Percentiles rank a stretch among this genome's conserved stretches.
phyloP scores from a whole-genome alignment of 1,284 basidiomycete species.

The Entoloma clypeatum region DNA sequence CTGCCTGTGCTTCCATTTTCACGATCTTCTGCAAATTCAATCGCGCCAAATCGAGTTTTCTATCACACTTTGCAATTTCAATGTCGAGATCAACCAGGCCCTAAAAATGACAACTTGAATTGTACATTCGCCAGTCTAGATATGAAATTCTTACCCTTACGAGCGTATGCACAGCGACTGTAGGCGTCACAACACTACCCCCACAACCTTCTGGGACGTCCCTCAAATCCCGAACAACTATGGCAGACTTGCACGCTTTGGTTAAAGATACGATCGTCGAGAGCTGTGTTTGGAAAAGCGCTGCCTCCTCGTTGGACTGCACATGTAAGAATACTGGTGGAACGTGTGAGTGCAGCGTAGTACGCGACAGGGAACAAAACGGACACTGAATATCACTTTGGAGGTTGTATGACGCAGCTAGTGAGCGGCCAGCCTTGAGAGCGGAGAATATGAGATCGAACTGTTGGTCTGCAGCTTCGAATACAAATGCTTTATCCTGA shows the following conservation, averaged over 20 bases:
- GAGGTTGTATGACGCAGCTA: constrained; percentile 90
- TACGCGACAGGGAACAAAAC: constrained; percentile 20
- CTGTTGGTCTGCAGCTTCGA: constrained; percentile 72
- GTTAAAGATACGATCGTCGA: constrained; percentile 80
- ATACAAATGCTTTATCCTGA: constrained; percentile 64
- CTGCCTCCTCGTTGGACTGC: constrained; percentile 58
- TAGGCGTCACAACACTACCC: constrained; percentile 73
- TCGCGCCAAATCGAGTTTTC: constrained; percentile 74
- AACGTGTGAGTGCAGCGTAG: constrained; percentile 3
- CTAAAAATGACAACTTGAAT: constrained; percentile 33
- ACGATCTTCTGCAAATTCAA: constrained; percentile 72
- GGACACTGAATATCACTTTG: constrained; percentile 83
- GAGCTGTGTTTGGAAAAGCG: constrained; percentile 68
- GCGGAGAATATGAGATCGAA: constrained; percentile 88
- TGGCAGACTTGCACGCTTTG: constrained; percentile 82
- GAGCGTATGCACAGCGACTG: constrained; percentile 76
- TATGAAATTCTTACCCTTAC: constrained; percentile 60
- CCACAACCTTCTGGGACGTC: constrained; percentile 89
- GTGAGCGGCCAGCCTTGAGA: constrained; percentile 78
- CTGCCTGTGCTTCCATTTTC: constrained; percentile 70
- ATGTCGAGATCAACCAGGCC: constrained; percentile 82
- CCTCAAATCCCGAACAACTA: constrained; percentile 51
- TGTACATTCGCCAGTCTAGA: background rate
- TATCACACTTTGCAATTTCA: constrained; percentile 84
- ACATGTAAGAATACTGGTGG: constrained; percentile 75